Conservation (phyloP, 495 filamentous ascomycete species). For the Penicillium diatomitis region DNA sequence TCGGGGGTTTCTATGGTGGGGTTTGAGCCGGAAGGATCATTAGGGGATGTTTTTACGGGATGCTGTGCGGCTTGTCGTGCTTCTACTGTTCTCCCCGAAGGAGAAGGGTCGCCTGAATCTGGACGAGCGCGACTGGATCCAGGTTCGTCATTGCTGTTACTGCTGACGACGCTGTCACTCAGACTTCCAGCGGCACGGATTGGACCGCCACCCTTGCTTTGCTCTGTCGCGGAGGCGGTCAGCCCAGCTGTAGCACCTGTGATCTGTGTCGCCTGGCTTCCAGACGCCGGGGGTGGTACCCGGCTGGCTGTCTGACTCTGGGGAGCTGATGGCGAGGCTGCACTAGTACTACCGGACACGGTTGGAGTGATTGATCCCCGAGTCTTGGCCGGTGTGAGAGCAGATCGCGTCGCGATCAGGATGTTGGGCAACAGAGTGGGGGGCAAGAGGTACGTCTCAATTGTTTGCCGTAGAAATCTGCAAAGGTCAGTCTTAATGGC, state of each 20-base stretch:
- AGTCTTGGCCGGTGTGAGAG: conserved; percentile 73
- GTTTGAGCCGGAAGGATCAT: too few species aligned
- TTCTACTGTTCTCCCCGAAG: too few species aligned
- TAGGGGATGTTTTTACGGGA: too few species aligned
- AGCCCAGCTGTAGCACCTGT: too few species aligned
- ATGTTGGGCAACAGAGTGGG: conserved; percentile 61
- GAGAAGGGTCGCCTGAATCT: too few species aligned
- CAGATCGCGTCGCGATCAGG: conserved; percentile 59
- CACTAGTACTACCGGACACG: conserved; percentile 15
- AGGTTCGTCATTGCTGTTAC: background rate
- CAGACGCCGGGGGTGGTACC: too few species aligned
- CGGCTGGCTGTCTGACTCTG: conserved; percentile 15
- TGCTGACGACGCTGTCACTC: conserved; percentile 10
- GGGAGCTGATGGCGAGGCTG: conserved; percentile 16
- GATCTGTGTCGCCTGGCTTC: too few species aligned
- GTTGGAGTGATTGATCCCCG: conserved; percentile 22
- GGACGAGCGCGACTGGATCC: background rate
- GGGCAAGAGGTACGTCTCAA: conserved; percentile 56
- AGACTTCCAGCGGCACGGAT: background rate
- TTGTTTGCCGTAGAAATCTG: conserved; percentile 67
- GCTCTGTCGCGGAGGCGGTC: too few species aligned
- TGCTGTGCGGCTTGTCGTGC: too few species aligned
- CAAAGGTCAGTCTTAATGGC: conserved; percentile 19
- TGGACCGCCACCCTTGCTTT: too few species aligned
- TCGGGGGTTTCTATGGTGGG: too few species aligned